Base-by-base conservation (phyloP, 1,284 basidiomycete genomes). In the Papiliotrema laurentii region DNA sequence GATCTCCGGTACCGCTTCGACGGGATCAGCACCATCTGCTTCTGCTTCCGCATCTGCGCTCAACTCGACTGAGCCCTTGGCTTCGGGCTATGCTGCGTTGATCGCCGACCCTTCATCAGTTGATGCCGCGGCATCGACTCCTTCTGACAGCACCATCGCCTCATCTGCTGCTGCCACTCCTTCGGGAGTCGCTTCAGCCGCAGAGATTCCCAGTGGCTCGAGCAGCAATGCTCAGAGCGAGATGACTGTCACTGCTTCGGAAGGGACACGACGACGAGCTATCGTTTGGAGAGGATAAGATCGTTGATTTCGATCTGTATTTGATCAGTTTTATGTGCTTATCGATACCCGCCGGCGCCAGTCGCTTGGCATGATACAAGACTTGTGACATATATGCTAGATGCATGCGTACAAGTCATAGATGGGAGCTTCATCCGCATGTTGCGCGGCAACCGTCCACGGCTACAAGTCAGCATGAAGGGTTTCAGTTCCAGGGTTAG, bases 361-460 rank as follows among this genome's bases (percentile, higher is more conserved):
- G 35, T 40, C 38, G 38, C 24, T 5, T 5, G 21, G 19, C 5
- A 6, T 13, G 35, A 7, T 19, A 19, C 11, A 37, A 13, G 19
- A 10, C 18, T 21, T n/a, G n/a, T n/a, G 13, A 41, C 9, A 25
- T 21, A 43, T 13, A 41, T 43, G 41, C 41, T 43, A 10, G 41
- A 43, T 43, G 41, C 41, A 43, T 43, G 7, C 10, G 22, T 25
- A 27, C n/a, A 25, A 13, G 30, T 10, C 42, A 45, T n/a, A n/a
- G 11, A 28, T 21, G 10, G 19, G 44, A 24, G 22, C 5, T n/a
- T 58, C 50, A 71, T 34, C 68, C 68, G 36, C 68, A 71, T 3
- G 65, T 62, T 0, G 66, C 54, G 26, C 67, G 56, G 36, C 66
- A 66, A 2, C 58, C 51, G 39, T 66, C 54, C 19, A 68, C 63